These are phyloP conservation scores for Nicotiana obtusifolia DNA, from an alignment of 257 asterid species.

Conservation along the genomic window DNA sequence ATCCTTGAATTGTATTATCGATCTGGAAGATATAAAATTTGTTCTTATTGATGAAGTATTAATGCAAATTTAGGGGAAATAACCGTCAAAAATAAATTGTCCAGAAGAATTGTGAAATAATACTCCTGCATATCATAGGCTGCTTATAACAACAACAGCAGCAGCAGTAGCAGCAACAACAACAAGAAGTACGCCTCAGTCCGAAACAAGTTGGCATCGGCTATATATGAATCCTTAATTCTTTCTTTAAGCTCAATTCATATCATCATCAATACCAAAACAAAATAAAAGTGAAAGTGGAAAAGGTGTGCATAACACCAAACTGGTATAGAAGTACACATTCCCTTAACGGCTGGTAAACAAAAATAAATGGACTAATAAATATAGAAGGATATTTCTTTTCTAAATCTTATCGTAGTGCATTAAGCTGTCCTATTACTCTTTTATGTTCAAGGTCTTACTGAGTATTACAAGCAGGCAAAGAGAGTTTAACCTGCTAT, in stretches of 20 bases:
- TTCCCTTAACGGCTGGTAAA: background rate
- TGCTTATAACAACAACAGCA: background rate
- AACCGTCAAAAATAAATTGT: no score
- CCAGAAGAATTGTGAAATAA: background rate
- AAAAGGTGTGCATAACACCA: background rate
- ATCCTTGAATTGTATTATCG: background rate
- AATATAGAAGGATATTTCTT: background rate
- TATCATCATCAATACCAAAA: no score
- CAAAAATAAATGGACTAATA: background rate
- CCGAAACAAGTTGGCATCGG: no score
- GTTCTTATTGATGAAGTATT: background rate
- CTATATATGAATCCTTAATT: no score
- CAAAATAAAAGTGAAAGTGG: background rate
- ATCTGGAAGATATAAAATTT: background rate
- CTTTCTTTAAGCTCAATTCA: no score
- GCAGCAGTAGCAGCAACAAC: no score
- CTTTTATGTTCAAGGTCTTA: background rate
- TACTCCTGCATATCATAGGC: background rate
- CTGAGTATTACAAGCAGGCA: background rate
- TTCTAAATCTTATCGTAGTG: background rate
- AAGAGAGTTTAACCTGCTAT: background rate
- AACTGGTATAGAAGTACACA: background rate
- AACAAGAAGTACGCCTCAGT: no score
- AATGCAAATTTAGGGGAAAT: background rate
- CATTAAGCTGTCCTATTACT: background rate